These are phyloP conservation scores for Amniculicola lignicola DNA, from an alignment of 495 filamentous ascomycete species.

Conservation along the genomic window DNA sequence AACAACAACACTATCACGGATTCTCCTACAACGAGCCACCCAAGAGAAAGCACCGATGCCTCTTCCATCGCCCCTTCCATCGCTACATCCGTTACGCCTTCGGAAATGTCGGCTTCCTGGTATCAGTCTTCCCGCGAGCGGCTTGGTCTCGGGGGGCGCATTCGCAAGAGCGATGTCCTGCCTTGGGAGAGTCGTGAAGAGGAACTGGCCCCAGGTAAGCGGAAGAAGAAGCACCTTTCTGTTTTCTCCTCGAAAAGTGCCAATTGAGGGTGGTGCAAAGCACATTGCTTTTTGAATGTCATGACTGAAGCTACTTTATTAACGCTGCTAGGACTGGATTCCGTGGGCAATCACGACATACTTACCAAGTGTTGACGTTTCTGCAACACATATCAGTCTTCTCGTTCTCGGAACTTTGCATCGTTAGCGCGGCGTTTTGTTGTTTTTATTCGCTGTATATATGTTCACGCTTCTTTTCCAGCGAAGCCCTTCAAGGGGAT, in stretches of 20 bases:
- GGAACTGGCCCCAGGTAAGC: slow-evolving; percentile 17
- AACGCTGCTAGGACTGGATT: too few species aligned
- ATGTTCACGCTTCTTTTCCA: too few species aligned
- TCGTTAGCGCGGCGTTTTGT: too few species aligned
- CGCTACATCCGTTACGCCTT: slow-evolving; percentile 30
- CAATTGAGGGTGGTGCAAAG: too few species aligned
- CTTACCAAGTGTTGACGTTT: too few species aligned
- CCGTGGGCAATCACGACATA: too few species aligned
- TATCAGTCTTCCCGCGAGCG: slow-evolving; percentile 38
- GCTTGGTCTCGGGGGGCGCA: slow-evolving; percentile 37
- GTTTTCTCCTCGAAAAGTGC: slow-evolving; percentile 7
- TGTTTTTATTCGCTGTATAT: too few species aligned
- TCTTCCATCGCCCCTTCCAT: slow-evolving; percentile 19
- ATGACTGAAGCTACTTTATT: too few species aligned
- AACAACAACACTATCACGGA: not conserved
- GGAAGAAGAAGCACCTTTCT: slow-evolving; percentile 9
- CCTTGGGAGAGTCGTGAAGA: slow-evolving; percentile 36
- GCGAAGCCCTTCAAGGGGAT: too few species aligned
- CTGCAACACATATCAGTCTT: too few species aligned
- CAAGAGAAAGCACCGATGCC: slow-evolving; percentile 1
- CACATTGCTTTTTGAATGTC: too few species aligned
- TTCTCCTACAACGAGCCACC: not conserved
- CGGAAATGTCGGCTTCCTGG: slow-evolving; percentile 38
- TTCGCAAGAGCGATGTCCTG: slow-evolving; percentile 30
- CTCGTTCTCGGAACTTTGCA: too few species aligned